Evolutionary conservation across 352 stramenopile species (phyloP), one percentile per base, ranked within the genome.

Genomic region (Hyphochytrium catenoides): DNA sequence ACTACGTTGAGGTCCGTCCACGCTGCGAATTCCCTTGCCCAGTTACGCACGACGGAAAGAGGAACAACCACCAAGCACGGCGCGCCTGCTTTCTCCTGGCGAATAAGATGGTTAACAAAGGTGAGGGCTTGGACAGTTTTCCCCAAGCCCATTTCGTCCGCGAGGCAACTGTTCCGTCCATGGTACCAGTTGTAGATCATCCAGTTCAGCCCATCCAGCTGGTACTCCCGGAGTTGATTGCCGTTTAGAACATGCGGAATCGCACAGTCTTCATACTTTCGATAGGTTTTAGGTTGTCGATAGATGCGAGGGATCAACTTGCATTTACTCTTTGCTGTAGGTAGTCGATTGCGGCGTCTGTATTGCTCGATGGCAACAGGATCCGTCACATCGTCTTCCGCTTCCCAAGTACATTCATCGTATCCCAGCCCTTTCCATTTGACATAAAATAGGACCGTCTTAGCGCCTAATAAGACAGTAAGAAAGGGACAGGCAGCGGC

Each of bases 201-300:
- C 92, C 92, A 99, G 45, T 98, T 97, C 2, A 99, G 78, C 25
- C 92, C 93, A 14, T 91, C 89, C 30, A 98, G 61, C 59, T 99
- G 93, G 60, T 99, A 99, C 45, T 96, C 87, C 14, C 93, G 74
- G 22, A 99, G 56, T 30, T 81, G 66, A 35, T 84, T 65, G 1
- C 34, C 38, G 31, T 76, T 56, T 3, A 11, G 12, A 11, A n/a
- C 12, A 14, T 56, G 31, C 11, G 34, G 39, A 32, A 61, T 58
- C 24, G 36, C 45, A 17, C 43, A 38, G 47, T 18, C 20, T 39
- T 15, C 6, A 25, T 6, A 39, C 6, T 16, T 36, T 23, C 6
- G 18, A 6, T 16, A 32, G 18, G 29, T 16, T 6, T 6, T 16
- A 39, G 20, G 6, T 39, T 6, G 7, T 16, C 19, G 6, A 11